These are phyloP conservation scores for Talaromyces adpressus DNA, from an alignment of 495 filamentous ascomycete species.

Conservation along the genomic window DNA sequence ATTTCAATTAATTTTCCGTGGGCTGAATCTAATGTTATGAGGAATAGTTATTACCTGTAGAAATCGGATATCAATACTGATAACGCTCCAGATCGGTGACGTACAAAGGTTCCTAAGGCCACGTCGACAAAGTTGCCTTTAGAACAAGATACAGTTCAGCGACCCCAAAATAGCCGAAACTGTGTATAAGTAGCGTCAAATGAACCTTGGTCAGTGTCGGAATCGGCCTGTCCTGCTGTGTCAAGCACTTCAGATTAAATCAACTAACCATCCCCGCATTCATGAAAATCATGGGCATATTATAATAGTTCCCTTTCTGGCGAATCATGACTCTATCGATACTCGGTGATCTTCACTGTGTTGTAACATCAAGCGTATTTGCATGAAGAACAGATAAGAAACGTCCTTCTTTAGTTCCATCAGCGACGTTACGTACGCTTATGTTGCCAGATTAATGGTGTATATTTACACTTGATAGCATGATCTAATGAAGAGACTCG, in stretches of 20 bases:
- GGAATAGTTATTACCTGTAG: background rate
- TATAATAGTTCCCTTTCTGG: background rate
- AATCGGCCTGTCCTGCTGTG: background rate
- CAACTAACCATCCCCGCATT: background rate
- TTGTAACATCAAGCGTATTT: background rate
- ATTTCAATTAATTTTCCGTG: background rate
- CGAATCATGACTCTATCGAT: background rate
- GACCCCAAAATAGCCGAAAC: background rate
- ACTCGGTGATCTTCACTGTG: background rate
- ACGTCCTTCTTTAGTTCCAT: background rate
- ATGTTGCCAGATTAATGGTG: background rate
- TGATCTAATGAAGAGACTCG: background rate
- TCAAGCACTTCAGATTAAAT: background rate
- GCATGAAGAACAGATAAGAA: background rate
- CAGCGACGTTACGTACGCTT: background rate
- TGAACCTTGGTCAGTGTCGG: background rate
- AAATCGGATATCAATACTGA: background rate
- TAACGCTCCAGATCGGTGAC: background rate
- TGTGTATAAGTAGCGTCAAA: background rate
- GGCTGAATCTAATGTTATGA: background rate
- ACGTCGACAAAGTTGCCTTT: background rate
- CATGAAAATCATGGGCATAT: background rate
- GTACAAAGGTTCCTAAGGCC: background rate
- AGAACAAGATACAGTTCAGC: background rate
- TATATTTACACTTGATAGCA: background rate